Conservation (phyloP, 2,329 filamentous ascomycete genomes). For the Graphilbum sp. region DNA sequence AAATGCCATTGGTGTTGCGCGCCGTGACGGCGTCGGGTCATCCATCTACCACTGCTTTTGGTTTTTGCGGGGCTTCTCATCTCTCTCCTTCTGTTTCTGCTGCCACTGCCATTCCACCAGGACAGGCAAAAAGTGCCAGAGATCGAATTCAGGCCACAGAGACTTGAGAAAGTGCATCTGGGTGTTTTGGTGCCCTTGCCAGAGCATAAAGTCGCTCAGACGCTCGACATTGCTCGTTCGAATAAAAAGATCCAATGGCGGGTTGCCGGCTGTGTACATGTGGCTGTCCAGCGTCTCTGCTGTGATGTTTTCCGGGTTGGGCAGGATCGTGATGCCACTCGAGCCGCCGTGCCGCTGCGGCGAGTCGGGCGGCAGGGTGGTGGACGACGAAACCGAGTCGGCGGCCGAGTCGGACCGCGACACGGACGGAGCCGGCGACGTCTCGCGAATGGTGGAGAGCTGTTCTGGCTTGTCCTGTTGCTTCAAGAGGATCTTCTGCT, state of each 20-base stretch:
- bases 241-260: constrained; percentile 79
- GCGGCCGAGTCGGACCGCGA: constrained; percentile 30
- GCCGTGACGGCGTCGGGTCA: no score
- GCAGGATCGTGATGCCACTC: constrained; percentile 22
- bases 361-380: constrained; percentile 37
- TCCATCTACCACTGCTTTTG: constrained; percentile 15
- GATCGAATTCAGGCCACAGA: constrained; percentile 89
- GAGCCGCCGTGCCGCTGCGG: constrained; percentile 22
- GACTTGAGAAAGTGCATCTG: constrained; percentile 86
- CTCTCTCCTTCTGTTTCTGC: constrained; percentile 38
- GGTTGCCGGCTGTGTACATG: constrained; percentile 73
- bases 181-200: constrained; percentile 89
- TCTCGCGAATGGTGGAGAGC: constrained; percentile 32
- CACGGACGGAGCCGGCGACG: constrained; percentile 25
- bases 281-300: constrained; percentile 66
- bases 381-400: constrained; percentile 42
- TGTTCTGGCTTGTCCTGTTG: constrained; percentile 33
- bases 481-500: constrained; percentile 64
- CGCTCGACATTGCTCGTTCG: constrained; percentile 86
- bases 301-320: constrained; percentile 77
- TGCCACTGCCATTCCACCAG: constrained; percentile 76
- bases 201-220: constrained; percentile 95
- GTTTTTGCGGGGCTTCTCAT: constrained; percentile 23
- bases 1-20: no score
- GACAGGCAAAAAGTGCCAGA: constrained; percentile 86